Conservation (phyloP, 1,139 yeast genomes). For the Suhomyces terraborum region DNA sequence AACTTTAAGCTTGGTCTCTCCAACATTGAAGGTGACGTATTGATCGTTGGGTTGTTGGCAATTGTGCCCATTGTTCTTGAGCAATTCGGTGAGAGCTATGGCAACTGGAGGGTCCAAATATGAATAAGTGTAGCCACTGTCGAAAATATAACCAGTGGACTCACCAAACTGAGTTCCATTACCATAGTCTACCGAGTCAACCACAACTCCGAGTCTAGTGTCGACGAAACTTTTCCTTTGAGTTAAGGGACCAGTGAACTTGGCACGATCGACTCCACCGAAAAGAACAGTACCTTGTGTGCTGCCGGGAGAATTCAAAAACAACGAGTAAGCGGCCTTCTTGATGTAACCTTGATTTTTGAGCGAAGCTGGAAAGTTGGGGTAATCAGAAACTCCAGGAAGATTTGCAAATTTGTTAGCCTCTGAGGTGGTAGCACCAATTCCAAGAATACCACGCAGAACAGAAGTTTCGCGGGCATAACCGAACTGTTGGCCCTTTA, state of each 20-base stretch:
- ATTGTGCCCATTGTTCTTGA: too few species aligned
- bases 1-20: constrained; percentile 3
- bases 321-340: constrained; percentile 26
- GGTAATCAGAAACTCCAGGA: constrained; percentile 18
- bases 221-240: constrained; percentile 4
- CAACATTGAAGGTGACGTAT: constrained; percentile 2
- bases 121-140: too few species aligned
- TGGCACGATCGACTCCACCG: constrained; percentile 25
- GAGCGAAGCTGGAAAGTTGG: constrained; percentile 25
- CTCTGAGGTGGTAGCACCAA: constrained; percentile 35
- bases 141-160: too few species aligned
- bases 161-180: too few species aligned
- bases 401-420: background rate
- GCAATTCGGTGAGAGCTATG: too few species aligned
- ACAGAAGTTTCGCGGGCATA: constrained; percentile 20
- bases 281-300: constrained; percentile 21
- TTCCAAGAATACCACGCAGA: constrained; percentile 28
- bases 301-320: constrained; percentile 17
- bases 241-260: constrained; percentile 21
- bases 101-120: too few species aligned
- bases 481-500: constrained; percentile 22
- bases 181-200: constrained; percentile 1
- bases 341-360: constrained; percentile 23
- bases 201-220: constrained; percentile 1
- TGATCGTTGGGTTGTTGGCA: constrained; percentile 7